phyloP scores from a whole-genome alignment of 1,284 basidiomycete genomes.

The Entoloma clypeatum region DNA sequence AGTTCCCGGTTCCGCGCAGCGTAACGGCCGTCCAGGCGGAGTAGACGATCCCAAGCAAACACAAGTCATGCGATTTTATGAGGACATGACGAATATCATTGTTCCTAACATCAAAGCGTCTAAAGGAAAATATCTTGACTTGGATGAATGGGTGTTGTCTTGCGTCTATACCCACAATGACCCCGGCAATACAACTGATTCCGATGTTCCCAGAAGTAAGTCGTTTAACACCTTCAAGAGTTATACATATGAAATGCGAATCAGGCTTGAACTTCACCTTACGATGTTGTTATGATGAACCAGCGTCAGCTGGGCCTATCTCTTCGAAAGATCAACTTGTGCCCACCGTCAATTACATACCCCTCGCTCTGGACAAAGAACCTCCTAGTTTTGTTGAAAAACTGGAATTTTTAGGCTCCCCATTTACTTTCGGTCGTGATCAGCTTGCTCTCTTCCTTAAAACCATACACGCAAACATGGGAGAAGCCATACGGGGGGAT shows the following conservation, averaged over 20 bases:
- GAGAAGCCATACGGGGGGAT: slow-evolving; percentile 25
- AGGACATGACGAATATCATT: slow-evolving; percentile 57
- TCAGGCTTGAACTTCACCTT: slow-evolving; percentile 60
- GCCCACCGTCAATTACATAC: slow-evolving; percentile 55
- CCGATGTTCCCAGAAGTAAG: slow-evolving; percentile 34
- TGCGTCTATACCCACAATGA: slow-evolving; percentile 51
- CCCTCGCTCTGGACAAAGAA: slow-evolving; percentile 62
- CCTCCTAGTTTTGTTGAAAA: slow-evolving; percentile 45
- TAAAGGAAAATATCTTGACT: slow-evolving; percentile 28
- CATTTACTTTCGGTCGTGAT: slow-evolving; percentile 63
- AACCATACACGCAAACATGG: slow-evolving; percentile 50
- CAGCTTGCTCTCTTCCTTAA: slow-evolving; percentile 64
- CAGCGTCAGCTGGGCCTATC: slow-evolving; percentile 24
- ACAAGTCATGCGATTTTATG: slow-evolving; percentile 53
- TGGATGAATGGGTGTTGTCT: slow-evolving; percentile 43
- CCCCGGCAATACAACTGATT: slow-evolving; percentile 32
- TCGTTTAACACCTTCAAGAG: slow-evolving; percentile 3
- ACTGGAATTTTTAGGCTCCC: slow-evolving; percentile 55
- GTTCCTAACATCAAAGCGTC: slow-evolving; percentile 46
- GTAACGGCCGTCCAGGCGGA: slow-evolving; percentile 30
- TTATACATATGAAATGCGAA: background rate
- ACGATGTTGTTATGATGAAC: slow-evolving; percentile 41
- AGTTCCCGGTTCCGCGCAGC: slow-evolving; percentile 28
- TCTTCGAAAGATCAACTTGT: slow-evolving; percentile 37
- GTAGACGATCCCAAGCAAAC: slow-evolving; percentile 50